Evolutionary conservation across 257 asterid genomes (phyloP), one percentile per base, ranked within the genome.

Genomic region (Verbena officinalis): DNA sequence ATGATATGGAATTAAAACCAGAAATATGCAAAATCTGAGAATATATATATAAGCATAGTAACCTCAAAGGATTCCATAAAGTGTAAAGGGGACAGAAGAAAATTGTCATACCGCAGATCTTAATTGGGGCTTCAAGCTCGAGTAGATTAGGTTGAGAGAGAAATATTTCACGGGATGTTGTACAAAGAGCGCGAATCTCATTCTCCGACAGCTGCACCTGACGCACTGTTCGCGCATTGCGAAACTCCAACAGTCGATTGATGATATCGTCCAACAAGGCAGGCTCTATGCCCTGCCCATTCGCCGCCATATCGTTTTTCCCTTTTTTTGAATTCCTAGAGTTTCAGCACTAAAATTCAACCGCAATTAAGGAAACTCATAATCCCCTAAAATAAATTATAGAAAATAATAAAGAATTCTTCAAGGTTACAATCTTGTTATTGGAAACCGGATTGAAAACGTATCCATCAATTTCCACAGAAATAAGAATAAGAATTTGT

Each of bases 91-190:
- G 7, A 30, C 7, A 30, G 36, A 22, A 13, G 12, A 46, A n/a
- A n/a, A 40, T 11, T 44, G 4, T 22, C 24, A 33, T 86, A 91
- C 98, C 98, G 74, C 98, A 91, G 79, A 91, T 91, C 96, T 91
- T 91, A 78, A 91, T 91, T 61, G 96, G 98, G 11, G 98, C 98
- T 74, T 91, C 98, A 15, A 91, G 95, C 87, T 91, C 98, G 58
- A 91, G 86, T 22, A 91, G 94, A 84, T 86, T 91, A 40, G 98
- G 98, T 77, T 91, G 98, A 19, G 82, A 82, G 44, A 91, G 90
- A 76, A 91, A 91, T 65, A 91, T 88, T 72, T 86, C 95, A 13
- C 98, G 84, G 17, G 98, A 69, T 43, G 95, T 64, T 52, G 74
- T 68, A 67, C 98, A 91, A 53, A 91, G 88, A 31, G 83, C 77